These are phyloP conservation scores for Salix exigua DNA, from an alignment of 345 rosid genomes.

Conservation along the genomic window DNA sequence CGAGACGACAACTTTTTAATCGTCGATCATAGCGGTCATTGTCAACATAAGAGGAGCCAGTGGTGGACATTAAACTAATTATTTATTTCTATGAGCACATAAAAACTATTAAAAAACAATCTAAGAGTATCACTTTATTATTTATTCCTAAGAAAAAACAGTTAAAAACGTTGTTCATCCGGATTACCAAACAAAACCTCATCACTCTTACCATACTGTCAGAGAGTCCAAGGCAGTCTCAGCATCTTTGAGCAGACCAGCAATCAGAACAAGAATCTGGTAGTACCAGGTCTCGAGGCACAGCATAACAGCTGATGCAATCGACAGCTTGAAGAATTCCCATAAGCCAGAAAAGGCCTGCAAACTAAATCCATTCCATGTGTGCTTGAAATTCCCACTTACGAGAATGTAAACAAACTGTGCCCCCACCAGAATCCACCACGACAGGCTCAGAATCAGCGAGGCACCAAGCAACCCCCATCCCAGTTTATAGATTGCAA, in stretches of 20 bases:
- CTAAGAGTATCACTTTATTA: too few species aligned
- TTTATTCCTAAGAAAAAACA: too few species aligned
- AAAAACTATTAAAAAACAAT: too few species aligned
- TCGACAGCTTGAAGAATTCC: slow-evolving; percentile 64
- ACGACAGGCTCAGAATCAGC: slow-evolving; percentile 62
- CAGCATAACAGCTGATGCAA: slow-evolving; percentile 83
- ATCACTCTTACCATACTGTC: slow-evolving; percentile 55
- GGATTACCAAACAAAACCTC: too few species aligned
- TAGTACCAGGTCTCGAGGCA: slow-evolving; percentile 90
- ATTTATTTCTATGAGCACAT: slow-evolving; percentile 26
- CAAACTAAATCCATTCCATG: slow-evolving; percentile 63
- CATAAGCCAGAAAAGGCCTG: slow-evolving; percentile 65
- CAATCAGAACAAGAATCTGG: slow-evolving; percentile 65
- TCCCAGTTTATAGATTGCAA: slow-evolving; percentile 8
- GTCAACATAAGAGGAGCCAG: too few species aligned
- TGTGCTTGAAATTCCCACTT: slow-evolving; percentile 44
- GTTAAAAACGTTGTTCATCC: too few species aligned
- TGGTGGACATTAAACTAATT: too few species aligned
- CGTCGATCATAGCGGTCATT: too few species aligned
- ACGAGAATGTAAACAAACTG: slow-evolving; percentile 48
- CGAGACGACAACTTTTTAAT: too few species aligned
- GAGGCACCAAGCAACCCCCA: slow-evolving; percentile 50
- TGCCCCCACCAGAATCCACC: slow-evolving; percentile 77
- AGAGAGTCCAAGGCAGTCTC: slow-evolving; percentile 69
- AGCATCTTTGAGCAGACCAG: slow-evolving; percentile 68